Evolutionary conservation across 1,284 basidiomycete genomes (phyloP).

Genomic region (Entoloma clypeatum): DNA sequence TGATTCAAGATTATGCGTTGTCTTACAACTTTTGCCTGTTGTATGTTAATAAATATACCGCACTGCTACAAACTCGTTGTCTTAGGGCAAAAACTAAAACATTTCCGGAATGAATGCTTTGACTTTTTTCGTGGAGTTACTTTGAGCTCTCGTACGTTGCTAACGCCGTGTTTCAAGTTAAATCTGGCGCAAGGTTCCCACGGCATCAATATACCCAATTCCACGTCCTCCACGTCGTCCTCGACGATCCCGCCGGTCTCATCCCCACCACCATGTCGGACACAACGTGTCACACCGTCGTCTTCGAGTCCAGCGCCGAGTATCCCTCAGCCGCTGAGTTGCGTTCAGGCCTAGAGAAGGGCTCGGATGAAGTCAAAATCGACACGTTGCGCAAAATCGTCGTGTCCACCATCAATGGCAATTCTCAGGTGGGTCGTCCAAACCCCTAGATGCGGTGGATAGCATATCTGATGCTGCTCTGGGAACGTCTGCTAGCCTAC

Average conservation of each 20-base stretch:
- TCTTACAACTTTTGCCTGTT: no score
- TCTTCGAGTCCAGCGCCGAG: conserved; percentile 77
- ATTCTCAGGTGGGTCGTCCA: conserved; percentile 63
- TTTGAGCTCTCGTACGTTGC: no score
- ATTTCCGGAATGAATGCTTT: no score
- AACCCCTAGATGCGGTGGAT: conserved; percentile 6
- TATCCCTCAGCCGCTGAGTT: conserved; percentile 83
- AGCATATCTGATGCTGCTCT: conserved; percentile 1
- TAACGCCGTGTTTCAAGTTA: no score
- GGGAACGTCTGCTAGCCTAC: conserved; percentile 54
- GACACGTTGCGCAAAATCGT: conserved; percentile 97
- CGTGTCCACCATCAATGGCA: conserved; percentile 93
- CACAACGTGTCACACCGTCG: conserved; percentile 78
- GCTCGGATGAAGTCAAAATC: conserved; percentile 95
- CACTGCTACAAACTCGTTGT: no score
- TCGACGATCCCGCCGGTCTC: conserved; percentile 10
- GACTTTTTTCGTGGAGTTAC: no score
- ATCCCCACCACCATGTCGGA: conserved; percentile 34
- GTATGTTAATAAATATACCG: no score
- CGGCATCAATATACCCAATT: no score
- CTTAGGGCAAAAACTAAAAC: no score
- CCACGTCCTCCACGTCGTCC: conserved; percentile 15
- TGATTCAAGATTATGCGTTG: no score
- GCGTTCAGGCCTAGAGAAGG: conserved; percentile 87
- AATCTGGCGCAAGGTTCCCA: conserved; percentile 18